Evolutionary conservation across 2,329 filamentous ascomycete genomes (phyloP), one percentile per base, ranked within the genome.

Genomic region (Fusarium redolens): DNA sequence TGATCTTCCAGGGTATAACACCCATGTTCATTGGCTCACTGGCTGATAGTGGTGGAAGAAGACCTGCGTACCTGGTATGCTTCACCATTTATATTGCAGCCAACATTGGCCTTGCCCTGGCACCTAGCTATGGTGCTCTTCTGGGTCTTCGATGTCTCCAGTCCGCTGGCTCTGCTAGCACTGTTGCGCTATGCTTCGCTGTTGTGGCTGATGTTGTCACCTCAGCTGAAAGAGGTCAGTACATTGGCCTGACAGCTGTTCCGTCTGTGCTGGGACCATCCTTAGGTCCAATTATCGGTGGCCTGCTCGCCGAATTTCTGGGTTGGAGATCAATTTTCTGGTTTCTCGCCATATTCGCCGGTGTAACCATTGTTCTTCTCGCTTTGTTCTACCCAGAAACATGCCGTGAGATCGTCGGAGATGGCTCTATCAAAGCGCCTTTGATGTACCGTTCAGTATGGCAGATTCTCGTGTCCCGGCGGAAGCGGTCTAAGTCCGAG

Each of bases 201-300:
- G 87, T 93, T 1, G 86, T 93, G 3, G 89, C 89, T 1, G 92
- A 94, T 76, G 83, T 92, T 11, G 84, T 88, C 15, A 91, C 90
- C 0, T 87, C 87, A 4, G 86, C 86, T 1, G 91, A 93, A 76
- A 83, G 92, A 65, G 90, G 90, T 5, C 82, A 85, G 41, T 90
- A 90, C 72, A 85, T 92, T 58, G 89, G 86, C 44, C 85, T 86
- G 73, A 88, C 84, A 30, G 84, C 83, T 25, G 79, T 85, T 25
- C 87, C 85, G 4, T 78, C 81, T 1, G 83, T 90, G 0, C 76
- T 92, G 3, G 86, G 82, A 1, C 85, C 85, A 8, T 81, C 85
- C 0, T 59, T 88, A 6, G 86, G 88, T 0, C 90, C 91, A 0
- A 83, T 91, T 15, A 82, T 92, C 18, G 90, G 90, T 4, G 90